These are phyloP conservation scores for Pogostemon cablin DNA, from an alignment of 257 asterid genomes.

Conservation along the genomic window DNA sequence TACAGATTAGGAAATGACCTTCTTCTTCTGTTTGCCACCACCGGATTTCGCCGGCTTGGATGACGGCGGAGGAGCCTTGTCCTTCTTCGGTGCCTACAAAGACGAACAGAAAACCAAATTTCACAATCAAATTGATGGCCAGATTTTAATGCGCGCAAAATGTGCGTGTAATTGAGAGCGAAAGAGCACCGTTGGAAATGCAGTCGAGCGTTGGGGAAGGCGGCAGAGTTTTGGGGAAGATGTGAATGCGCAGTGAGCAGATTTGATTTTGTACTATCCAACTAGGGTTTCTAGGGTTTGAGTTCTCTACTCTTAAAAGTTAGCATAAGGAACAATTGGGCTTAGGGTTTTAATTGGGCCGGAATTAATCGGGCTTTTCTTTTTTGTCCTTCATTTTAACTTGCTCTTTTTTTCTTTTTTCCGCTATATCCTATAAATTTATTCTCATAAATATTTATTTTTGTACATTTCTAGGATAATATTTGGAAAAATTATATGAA, in stretches of 20 bases:
- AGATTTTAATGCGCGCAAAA: neutral
- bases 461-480: no score
- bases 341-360: slow-evolving; percentile 27
- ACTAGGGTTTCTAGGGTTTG: slow-evolving; percentile 28
- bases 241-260: neutral
- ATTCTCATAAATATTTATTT: no score
- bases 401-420: no score
- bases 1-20: slow-evolving; percentile 43
- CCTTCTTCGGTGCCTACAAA: slow-evolving; percentile 94
- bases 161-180: neutral
- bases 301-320: neutral
- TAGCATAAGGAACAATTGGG: neutral
- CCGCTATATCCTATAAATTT: no score
- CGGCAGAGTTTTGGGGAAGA: neutral
- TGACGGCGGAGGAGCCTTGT: slow-evolving; percentile 83
- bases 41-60: slow-evolving; percentile 94
- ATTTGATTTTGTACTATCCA: neutral
- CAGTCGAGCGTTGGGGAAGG: neutral
- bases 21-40: slow-evolving; percentile 97
- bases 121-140: neutral
- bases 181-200: slow-evolving; percentile 37
- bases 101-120: neutral
- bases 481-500: no score
- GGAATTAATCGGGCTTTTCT: neutral
- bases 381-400: neutral